Conservation (phyloP, 2,329 filamentous ascomycete species). For the Aureobasidium leucospermi region DNA sequence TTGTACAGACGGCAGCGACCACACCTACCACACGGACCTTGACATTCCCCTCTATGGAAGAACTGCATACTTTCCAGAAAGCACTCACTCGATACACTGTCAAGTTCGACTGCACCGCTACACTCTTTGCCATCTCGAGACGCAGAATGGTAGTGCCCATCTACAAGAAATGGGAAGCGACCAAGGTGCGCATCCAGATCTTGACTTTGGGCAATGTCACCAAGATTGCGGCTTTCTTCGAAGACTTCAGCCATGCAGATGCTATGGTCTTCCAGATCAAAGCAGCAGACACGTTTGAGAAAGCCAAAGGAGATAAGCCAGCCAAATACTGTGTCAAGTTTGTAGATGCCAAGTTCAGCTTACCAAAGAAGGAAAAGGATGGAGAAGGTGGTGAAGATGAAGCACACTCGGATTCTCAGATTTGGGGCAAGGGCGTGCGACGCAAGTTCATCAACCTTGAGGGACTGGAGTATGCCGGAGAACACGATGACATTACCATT, state of each 20-base stretch:
- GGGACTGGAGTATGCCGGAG: slow-evolving; percentile 78
- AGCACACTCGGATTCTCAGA: slow-evolving; percentile 42
- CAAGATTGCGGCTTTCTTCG: slow-evolving; percentile 80
- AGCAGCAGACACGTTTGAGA: slow-evolving; percentile 75
- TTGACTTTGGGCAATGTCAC: slow-evolving; percentile 65
- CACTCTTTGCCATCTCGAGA: slow-evolving; percentile 72
- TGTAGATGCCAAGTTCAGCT: slow-evolving; percentile 82
- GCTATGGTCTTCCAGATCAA: slow-evolving; percentile 86
- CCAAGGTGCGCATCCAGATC: slow-evolving; percentile 70
- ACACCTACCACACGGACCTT: slow-evolving; percentile 65
- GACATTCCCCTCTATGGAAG: slow-evolving; percentile 33
- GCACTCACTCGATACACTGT: slow-evolving; percentile 76
- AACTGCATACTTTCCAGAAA: slow-evolving; percentile 71
- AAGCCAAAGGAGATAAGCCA: slow-evolving; percentile 32
- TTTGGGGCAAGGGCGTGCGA: slow-evolving; percentile 46
- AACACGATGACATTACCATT: slow-evolving; percentile 86
- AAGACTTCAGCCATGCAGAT: slow-evolving; percentile 77
- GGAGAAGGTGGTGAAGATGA: slow-evolving; percentile 45
- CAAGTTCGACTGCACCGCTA: slow-evolving; percentile 46
- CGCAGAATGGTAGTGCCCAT: slow-evolving; percentile 74
- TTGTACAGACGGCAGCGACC: slow-evolving; percentile 50
- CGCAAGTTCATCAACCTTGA: slow-evolving; percentile 77
- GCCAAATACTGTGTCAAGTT: slow-evolving; percentile 63
- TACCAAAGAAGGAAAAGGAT: slow-evolving; percentile 55
- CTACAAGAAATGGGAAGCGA: slow-evolving; percentile 89